Percentiles rank a stretch among this genome's conserved stretches.
These are phyloP conservation scores for Diaporthe helianthi DNA, from an alignment of 2,329 filamentous ascomycete species.

Conservation along the genomic window DNA sequence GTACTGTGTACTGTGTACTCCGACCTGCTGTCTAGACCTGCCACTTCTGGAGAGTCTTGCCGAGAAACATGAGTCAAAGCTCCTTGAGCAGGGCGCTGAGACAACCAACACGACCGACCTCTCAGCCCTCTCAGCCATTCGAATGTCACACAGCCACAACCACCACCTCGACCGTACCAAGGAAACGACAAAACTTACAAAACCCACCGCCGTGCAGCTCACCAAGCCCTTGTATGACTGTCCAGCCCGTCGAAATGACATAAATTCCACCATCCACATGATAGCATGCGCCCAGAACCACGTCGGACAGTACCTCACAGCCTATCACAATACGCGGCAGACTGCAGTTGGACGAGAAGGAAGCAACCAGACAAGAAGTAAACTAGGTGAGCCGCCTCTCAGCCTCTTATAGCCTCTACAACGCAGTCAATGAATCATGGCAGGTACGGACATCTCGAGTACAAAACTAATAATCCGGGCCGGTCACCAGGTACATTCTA, in stretches of 20 bases:
- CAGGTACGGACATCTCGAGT: too few species aligned
- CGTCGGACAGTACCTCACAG: background rate
- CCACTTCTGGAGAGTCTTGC: background rate
- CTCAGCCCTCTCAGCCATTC: background rate
- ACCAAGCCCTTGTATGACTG: slow-evolving; percentile 9
- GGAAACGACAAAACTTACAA: background rate
- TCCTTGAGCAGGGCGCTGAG: background rate
- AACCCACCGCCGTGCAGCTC: slow-evolving; percentile 16
- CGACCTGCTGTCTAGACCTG: background rate
- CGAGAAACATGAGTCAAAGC: background rate
- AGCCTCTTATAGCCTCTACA: background rate
- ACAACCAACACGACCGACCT: background rate
- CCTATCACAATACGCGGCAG: background rate
- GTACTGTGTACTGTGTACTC: too few species aligned
- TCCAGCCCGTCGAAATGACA: slow-evolving; percentile 26
- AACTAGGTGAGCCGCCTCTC: background rate
- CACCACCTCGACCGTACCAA: background rate
- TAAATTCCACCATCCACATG: slow-evolving; percentile 1
- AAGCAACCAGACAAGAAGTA: too few species aligned
- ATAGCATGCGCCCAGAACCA: background rate
- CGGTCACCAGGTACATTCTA: background rate
- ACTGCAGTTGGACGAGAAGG: background rate
- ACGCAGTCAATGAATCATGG: slow-evolving; percentile 22
- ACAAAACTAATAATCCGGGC: slow-evolving; percentile 4
- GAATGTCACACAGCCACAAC: slow-evolving; percentile 11